Percentiles rank a stretch among this genome's conserved stretches.
Conservation (phyloP, 768 basidiomycete species). For the Sarcodon sp. region DNA sequence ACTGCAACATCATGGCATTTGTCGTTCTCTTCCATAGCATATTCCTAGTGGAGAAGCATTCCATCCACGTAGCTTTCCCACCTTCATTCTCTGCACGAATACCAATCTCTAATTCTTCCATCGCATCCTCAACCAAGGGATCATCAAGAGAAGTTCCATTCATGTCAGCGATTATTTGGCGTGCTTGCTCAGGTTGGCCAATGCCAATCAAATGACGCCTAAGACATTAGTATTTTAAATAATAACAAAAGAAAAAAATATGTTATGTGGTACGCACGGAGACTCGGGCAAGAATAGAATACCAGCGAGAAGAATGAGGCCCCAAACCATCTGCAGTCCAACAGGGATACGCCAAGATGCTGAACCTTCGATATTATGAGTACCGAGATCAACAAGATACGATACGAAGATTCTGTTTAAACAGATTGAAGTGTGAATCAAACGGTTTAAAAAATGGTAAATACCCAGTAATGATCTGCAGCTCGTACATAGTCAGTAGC, state of each 20-base stretch:
- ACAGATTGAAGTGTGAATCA: not conserved
- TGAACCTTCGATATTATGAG: constrained; percentile 37
- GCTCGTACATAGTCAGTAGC: constrained; percentile 59
- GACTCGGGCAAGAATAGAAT: constrained; percentile 72
- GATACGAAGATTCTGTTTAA: constrained; percentile 55
- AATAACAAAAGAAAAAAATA: not conserved
- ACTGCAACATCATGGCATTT: constrained; percentile 78
- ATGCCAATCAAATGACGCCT: constrained; percentile 63
- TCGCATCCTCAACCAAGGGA: constrained; percentile 39
- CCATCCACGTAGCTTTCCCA: constrained; percentile 67
- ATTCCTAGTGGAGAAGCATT: constrained; percentile 63
- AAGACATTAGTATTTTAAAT: not conserved
- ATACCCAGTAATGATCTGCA: constrained; percentile 65
- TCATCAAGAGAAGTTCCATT: constrained; percentile 53
- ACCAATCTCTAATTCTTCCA: constrained; percentile 53
- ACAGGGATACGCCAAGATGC: constrained; percentile 68
- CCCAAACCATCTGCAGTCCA: constrained; percentile 63
- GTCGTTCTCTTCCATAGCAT: constrained; percentile 59
- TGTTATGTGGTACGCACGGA: constrained; percentile 32
- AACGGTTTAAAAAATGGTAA: constrained; percentile 3
- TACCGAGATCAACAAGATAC: constrained; percentile 59
- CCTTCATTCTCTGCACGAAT: constrained; percentile 69
- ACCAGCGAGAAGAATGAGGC: constrained; percentile 50
- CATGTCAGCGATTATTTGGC: constrained; percentile 47
- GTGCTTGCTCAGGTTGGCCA: constrained; percentile 39